Evolutionary conservation across 208 protist species (phyloP), one percentile per base, ranked within the genome.

Genomic region (Leishmania mexicana): DNA sequence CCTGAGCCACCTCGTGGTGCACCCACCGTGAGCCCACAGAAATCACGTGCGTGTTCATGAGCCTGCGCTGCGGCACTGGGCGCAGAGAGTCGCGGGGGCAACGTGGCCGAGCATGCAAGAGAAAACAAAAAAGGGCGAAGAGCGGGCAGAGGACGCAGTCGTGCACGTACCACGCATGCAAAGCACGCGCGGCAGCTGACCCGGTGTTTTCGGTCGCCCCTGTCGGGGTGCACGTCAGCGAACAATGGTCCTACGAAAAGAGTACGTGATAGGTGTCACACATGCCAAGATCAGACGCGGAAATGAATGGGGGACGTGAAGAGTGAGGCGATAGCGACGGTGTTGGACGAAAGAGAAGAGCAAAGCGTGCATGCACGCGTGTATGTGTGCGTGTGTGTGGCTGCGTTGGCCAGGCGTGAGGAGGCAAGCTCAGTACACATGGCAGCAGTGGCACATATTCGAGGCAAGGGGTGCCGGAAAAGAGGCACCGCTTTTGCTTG

Each of bases 1-100:
- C 58, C n/a, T 74, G 75, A 1, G 78, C 78, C n/a, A 88, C 78
- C 53, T 85, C 85, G 38, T 85, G 78, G 31, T 54, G 42, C 35
- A 62, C 35, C 76, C 79, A 81, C 2, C 28, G 75, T 3, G 75
- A 28, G 60, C 80, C 65, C 64, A 83, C 81, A 7, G 74, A 67
- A 42, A 87, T 49, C 31, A 78, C 68, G n/a, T 78, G 53, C 7
- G 75, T 70, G 38, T 40, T 81, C 83, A 80, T 81, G 8, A 35
- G 62, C 24, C 35, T 38, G 31, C 10, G 28, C 70, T 35, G 28
- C 31, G 42, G 42, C 19, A 53, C 38, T 31, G 10, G 53, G 28
- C 13, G 11, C 31, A 38, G n/a, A 47, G 19, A 11, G 31, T 60
- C 7, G 19, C 3, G 49, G n/a, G 47, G 11, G 10, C 7, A 45